These are phyloP conservation scores for Stagonosporopsis cucurbitacearum DNA, from an alignment of 2,329 filamentous ascomycete species.

Conservation along the genomic window DNA sequence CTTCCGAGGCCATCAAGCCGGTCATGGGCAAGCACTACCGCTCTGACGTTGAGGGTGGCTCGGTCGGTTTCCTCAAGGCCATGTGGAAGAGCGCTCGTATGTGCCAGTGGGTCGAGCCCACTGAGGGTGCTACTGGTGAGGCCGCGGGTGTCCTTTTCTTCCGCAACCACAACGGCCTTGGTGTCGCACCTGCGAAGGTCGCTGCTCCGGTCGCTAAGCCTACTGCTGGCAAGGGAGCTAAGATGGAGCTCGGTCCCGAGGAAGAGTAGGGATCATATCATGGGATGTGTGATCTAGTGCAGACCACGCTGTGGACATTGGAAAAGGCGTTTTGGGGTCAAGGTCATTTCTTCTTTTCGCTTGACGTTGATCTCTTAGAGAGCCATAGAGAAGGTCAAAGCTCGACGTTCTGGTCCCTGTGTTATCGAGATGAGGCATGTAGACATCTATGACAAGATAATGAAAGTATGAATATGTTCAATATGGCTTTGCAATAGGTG, in stretches of 20 bases:
- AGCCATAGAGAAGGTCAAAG: slow-evolving; percentile 21
- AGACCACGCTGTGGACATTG: slow-evolving; percentile 18
- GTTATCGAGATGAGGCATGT: slow-evolving; percentile 19
- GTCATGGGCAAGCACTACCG: slow-evolving; percentile 98
- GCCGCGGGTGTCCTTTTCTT: slow-evolving; percentile 90
- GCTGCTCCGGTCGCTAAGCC: slow-evolving; percentile 35
- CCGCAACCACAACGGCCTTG: slow-evolving; percentile 90
- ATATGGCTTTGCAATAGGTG: background rate
- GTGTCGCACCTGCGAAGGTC: slow-evolving; percentile 62
- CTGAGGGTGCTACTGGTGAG: slow-evolving; percentile 77
- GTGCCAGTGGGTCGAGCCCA: slow-evolving; percentile 99
- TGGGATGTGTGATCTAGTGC: slow-evolving; percentile 29
- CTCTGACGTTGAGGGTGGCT: slow-evolving; percentile 76
- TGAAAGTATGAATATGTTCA: slow-evolving; percentile 1
- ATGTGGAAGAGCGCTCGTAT: slow-evolving; percentile 80
- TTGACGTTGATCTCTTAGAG: slow-evolving; percentile 23
- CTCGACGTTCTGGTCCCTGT: slow-evolving; percentile 18
- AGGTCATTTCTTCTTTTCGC: slow-evolving; percentile 18
- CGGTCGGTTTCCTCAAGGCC: slow-evolving; percentile 79
- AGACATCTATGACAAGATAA: slow-evolving; percentile 8
- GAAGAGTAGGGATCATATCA: slow-evolving; percentile 35
- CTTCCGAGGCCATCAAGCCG: slow-evolving; percentile 89
- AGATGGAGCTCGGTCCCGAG: slow-evolving; percentile 45
- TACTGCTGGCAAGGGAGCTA: slow-evolving; percentile 41
- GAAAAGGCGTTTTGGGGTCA: slow-evolving; percentile 31